These are phyloP conservation scores for Zygnema cylindricum DNA, from an alignment of 139 green algal species.

Conservation along the genomic window DNA sequence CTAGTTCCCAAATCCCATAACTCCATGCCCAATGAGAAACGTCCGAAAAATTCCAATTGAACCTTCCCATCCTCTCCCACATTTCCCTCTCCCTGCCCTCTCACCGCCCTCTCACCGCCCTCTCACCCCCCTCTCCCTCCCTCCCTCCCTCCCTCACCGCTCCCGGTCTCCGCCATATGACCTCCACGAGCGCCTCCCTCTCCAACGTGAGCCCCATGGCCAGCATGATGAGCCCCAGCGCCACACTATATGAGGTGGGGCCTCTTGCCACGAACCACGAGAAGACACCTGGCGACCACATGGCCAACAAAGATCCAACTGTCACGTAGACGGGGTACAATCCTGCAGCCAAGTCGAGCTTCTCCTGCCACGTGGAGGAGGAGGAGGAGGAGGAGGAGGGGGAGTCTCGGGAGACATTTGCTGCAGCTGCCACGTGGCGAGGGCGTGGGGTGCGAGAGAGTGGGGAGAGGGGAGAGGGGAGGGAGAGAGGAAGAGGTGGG, in stretches of 20 bases:
- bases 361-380: background rate
- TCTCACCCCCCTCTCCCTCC: too few relatives aligned
- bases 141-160: background rate
- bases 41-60: too few relatives aligned
- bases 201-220: constrained; percentile 78
- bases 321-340: constrained; percentile 74
- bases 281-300: constrained; percentile 66
- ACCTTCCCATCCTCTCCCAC: too few relatives aligned
- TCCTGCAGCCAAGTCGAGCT: background rate
- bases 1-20: too few relatives aligned
- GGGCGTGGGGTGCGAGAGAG: background rate
- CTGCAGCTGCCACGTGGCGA: background rate
- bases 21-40: too few relatives aligned
- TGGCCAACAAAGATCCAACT: constrained; percentile 57
- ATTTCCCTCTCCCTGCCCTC: too few relatives aligned
- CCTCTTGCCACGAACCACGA: constrained; percentile 65
- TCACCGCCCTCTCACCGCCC: too few relatives aligned
- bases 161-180: background rate
- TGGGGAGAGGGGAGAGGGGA: background rate
- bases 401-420: too few relatives aligned
- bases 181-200: constrained; percentile 55
- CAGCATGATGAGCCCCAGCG: constrained; percentile 75
- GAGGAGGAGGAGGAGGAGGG: too few relatives aligned
- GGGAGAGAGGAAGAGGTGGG: background rate
- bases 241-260: constrained; percentile 69